Evolutionary conservation across 495 filamentous ascomycete genomes (phyloP).

Genomic region (Tuber aestivum): DNA sequence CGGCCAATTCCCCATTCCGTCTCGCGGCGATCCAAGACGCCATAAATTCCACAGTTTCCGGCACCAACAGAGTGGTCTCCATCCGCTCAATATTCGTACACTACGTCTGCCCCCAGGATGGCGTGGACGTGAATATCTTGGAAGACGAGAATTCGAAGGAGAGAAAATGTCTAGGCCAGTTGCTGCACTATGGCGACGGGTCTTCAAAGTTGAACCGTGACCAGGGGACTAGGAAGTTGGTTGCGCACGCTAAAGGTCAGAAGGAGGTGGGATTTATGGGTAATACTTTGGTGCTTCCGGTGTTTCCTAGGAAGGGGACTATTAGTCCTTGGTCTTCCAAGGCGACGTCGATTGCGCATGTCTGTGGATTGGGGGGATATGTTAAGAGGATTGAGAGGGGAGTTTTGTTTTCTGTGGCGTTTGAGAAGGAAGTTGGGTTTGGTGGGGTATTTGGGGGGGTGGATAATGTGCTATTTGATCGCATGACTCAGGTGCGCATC

Average conservation of each 20-base stretch:
- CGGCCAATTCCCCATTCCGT: slow-evolving; percentile 54
- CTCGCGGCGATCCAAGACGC: slow-evolving; percentile 46
- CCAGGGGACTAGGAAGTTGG: slow-evolving; percentile 44
- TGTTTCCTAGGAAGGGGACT: slow-evolving; percentile 71
- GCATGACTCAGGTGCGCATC: slow-evolving; percentile 64
- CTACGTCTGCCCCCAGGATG: slow-evolving; percentile 51
- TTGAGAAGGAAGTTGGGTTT: slow-evolving; percentile 42
- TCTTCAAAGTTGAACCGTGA: slow-evolving; percentile 44
- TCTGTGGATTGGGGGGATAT: slow-evolving; percentile 69
- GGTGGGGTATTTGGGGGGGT: slow-evolving; percentile 42
- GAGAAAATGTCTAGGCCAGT: slow-evolving; percentile 51
- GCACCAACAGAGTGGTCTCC: slow-evolving; percentile 52
- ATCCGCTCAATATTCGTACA: slow-evolving; percentile 62
- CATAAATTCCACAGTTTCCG: slow-evolving; percentile 43
- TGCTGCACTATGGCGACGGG: slow-evolving; percentile 59
- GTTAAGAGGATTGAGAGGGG: slow-evolving; percentile 85
- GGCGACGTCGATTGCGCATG: slow-evolving; percentile 84
- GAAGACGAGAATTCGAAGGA: slow-evolving; percentile 43
- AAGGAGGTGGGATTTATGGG: background rate
- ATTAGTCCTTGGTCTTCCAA: slow-evolving; percentile 97
- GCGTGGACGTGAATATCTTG: slow-evolving; percentile 35
- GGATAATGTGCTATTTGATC: slow-evolving; percentile 69
- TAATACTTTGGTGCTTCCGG: slow-evolving; percentile 50
- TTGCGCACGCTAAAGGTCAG: slow-evolving; percentile 45
- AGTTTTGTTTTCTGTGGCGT: slow-evolving; percentile 61